Conservation (phyloP, 257 asterid species). For the Ophiorrhiza pumila region DNA sequence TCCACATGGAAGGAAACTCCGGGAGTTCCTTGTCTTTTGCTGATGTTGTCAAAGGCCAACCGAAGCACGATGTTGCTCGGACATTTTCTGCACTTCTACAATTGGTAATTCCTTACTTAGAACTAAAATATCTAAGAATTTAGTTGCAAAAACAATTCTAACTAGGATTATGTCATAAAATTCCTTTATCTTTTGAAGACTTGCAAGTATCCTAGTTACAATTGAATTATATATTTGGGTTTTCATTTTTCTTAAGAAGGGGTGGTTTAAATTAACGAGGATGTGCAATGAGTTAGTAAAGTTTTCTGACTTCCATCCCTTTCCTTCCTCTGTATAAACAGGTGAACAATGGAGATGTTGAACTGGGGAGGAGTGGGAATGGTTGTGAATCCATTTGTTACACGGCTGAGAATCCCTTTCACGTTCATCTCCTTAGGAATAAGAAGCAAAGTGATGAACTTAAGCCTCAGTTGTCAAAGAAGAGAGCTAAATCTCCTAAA, state of each 20-base stretch:
- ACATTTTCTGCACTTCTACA: slow-evolving; percentile 96
- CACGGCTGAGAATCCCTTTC: slow-evolving; percentile 56
- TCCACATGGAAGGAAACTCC: slow-evolving; percentile 37
- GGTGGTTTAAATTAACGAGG: not conserved
- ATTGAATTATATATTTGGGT: not conserved
- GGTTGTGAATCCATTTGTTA: slow-evolving; percentile 40
- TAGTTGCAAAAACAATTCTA: not conserved
- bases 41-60: slow-evolving; percentile 72
- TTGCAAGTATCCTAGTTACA: not conserved
- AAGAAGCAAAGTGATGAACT: slow-evolving; percentile 34
- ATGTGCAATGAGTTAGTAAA: not conserved
- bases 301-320: not conserved
- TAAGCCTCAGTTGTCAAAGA: slow-evolving; percentile 44
- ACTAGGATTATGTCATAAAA: not conserved
- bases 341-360: slow-evolving; percentile 88
- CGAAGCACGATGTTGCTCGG: slow-evolving; percentile 89
- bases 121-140: not conserved
- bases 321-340: slow-evolving; percentile 16
- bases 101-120: slow-evolving; percentile 45
- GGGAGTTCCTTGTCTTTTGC: slow-evolving; percentile 49
- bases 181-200: not conserved
- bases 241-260: not conserved
- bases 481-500: slow-evolving; percentile 63
- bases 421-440: slow-evolving; percentile 44
- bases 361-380: slow-evolving; percentile 35